phyloP scores from a whole-genome alignment of 495 filamentous ascomycete genomes.

The Penicillium malachiteum region DNA sequence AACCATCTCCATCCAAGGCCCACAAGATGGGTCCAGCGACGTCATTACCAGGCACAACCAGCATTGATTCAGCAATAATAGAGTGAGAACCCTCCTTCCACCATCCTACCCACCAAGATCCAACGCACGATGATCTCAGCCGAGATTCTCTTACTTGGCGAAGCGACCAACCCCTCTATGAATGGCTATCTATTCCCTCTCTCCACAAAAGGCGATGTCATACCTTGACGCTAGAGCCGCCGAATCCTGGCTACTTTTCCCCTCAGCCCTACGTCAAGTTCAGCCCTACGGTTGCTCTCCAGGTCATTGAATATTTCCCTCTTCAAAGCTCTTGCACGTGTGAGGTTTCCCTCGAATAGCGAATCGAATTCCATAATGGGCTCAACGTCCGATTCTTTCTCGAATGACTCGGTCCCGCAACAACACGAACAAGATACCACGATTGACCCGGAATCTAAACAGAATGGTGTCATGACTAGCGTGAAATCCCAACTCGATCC shows the following conservation, averaged over 20 bases:
- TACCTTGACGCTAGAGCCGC: slow-evolving; percentile 7
- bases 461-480: too few species aligned
- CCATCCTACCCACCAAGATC: not conserved
- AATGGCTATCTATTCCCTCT: not conserved
- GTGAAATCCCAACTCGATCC: not conserved
- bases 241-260: not conserved
- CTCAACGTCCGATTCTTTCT: not conserved
- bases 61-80: not conserved
- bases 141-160: slow-evolving; percentile 15
- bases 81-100: not conserved
- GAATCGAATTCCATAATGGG: slow-evolving; percentile 1
- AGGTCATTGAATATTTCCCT: not conserved
- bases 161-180: not conserved
- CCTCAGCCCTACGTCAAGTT: slow-evolving; percentile 24
- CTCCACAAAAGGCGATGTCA: slow-evolving; percentile 6
- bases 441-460: not conserved
- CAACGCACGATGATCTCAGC: slow-evolving; percentile 16
- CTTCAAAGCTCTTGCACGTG: not conserved
- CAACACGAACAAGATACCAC: not conserved
- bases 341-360: not conserved
- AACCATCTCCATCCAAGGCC: not conserved
- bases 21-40: slow-evolving; percentile 19
- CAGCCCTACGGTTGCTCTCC: slow-evolving; percentile 10
- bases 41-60: slow-evolving; percentile 21
- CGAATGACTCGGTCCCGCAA: not conserved